phyloP scores from a whole-genome alignment of 441 rosid species.

The Aleurites moluccanus region DNA sequence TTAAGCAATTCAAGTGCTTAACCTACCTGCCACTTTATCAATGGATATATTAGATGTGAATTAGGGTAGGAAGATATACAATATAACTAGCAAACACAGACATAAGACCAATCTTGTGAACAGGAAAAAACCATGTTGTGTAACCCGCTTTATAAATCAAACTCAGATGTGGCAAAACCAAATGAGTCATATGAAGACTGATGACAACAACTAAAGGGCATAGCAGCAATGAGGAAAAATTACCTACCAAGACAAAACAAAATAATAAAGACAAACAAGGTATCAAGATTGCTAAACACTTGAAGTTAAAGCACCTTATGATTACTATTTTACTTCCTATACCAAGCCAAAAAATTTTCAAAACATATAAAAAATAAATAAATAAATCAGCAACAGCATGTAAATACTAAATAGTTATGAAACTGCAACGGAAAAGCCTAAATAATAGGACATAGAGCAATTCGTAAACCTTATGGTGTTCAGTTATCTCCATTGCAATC shows the following conservation, averaged over 20 bases:
- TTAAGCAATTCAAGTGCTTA: neutral
- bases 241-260: no score
- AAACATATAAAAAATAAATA: neutral
- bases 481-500: neutral
- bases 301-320: neutral
- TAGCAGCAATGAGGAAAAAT: no score
- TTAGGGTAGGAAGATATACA: no score
- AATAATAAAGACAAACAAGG: neutral
- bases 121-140: no score
- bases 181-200: neutral
- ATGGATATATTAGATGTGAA: neutral
- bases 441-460: no score
- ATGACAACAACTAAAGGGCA: neutral
- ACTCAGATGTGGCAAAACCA: neutral
- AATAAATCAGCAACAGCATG: neutral
- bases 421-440: neutral
- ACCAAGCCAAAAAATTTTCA: neutral
- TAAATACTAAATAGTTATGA: neutral
- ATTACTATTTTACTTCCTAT: neutral
- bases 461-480: no score
- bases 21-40: neutral
- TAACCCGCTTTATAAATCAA: no score
- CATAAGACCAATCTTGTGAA: no score
- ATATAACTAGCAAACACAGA: no score
- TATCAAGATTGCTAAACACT: neutral